phyloP scores from a whole-genome alignment of 2,329 filamentous ascomycete species.

The Fonsecaea multimorphosa region DNA sequence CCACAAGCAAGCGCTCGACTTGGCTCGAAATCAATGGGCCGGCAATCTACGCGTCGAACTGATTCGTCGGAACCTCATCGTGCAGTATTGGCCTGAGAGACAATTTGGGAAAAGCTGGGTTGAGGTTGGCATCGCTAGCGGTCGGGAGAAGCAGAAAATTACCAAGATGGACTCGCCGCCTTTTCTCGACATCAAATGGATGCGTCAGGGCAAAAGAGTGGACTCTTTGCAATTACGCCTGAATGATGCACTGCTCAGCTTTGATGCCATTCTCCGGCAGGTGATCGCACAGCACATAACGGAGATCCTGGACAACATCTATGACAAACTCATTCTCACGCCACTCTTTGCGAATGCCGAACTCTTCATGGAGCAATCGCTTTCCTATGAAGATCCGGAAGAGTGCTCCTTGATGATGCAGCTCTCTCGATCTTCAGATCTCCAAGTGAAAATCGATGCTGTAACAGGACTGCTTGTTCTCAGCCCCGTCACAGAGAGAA shows the following conservation, averaged over 20 bases:
- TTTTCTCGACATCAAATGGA: conserved; percentile 70
- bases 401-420: conserved; percentile 73
- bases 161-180: conserved; percentile 39
- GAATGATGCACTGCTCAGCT: conserved; percentile 70
- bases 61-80: conserved; percentile 78
- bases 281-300: conserved; percentile 78
- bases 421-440: conserved; percentile 66
- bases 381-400: conserved; percentile 67
- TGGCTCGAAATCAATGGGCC: conserved; percentile 76
- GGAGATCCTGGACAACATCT: conserved; percentile 71
- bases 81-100: conserved; percentile 87
- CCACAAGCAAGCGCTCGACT: conserved; percentile 73
- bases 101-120: conserved; percentile 84
- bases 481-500: conserved; percentile 66
- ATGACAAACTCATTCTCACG: conserved; percentile 64
- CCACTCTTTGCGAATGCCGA: conserved; percentile 67
- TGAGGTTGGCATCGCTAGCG: conserved; percentile 79
- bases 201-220: conserved; percentile 79
- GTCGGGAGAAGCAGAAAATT: conserved; percentile 46
- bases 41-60: conserved; percentile 78
- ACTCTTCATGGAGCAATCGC: conserved; percentile 63
- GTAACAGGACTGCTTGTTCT: conserved; percentile 78
- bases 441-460: conserved; percentile 73
- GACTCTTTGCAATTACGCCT: conserved; percentile 70
- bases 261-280: conserved; percentile 73